A percentile compares a stretch with the other conserved stretches of the same genome.
These are phyloP conservation scores for Alternaria triticina DNA, from an alignment of 2,329 filamentous ascomycete species.

Conservation along the genomic window DNA sequence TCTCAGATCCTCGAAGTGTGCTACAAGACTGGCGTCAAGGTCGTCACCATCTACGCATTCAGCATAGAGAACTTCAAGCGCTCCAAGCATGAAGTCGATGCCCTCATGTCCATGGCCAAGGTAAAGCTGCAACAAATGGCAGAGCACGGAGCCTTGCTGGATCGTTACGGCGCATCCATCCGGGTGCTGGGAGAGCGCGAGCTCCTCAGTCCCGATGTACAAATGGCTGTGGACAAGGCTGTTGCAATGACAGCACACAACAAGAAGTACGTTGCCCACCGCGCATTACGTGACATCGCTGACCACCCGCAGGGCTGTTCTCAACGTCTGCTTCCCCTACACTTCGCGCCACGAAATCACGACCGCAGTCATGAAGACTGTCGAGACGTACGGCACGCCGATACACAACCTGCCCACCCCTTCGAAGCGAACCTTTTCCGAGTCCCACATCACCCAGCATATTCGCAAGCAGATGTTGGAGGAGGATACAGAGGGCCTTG, in stretches of 20 bases:
- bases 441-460: conserved; percentile 84
- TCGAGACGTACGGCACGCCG: conserved; percentile 82
- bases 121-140: conserved; percentile 90
- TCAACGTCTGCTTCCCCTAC: conserved; percentile 98
- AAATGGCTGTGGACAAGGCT: conserved; percentile 85
- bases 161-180: conserved; percentile 88
- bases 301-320: conserved; percentile 58
- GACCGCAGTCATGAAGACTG: conserved; percentile 83
- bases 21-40: conserved; percentile 96
- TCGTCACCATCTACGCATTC: conserved; percentile 97
- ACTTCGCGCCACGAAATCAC: conserved; percentile 96
- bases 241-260: conserved; percentile 88
- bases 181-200: conserved; percentile 84
- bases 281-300: neutral
- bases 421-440: conserved; percentile 75
- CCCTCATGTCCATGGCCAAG: conserved; percentile 97
- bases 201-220: conserved; percentile 83
- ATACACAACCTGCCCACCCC: conserved; percentile 61
- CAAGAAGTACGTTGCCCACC: conserved; percentile 65
- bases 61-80: conserved; percentile 99
- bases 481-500: conserved; percentile 44
- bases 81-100: conserved; percentile 94
- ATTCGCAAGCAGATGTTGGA: conserved; percentile 65
- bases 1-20: conserved; percentile 86
- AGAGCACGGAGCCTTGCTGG: conserved; percentile 90